Percentiles rank a stretch among this genome's conserved stretches.
phyloP scores from a whole-genome alignment of 2,329 filamentous ascomycete genomes.

The Colletotrichum sp. region DNA sequence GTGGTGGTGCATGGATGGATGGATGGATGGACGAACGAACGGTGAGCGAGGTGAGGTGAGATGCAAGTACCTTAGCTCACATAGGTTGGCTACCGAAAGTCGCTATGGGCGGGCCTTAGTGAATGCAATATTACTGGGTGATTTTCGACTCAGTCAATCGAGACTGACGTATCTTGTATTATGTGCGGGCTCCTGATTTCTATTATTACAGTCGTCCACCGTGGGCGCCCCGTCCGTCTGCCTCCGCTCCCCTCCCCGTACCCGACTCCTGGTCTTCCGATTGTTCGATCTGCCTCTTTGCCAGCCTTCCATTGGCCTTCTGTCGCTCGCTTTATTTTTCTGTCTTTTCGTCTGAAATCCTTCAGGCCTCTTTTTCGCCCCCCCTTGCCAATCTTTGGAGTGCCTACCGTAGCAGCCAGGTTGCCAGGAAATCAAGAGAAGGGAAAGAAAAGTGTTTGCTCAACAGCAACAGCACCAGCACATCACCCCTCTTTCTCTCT shows the following conservation, averaged over 20 bases:
- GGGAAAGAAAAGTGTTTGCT: not conserved
- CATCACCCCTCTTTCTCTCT: not conserved
- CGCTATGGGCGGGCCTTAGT: not conserved
- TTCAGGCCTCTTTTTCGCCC: not conserved
- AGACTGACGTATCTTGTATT: slow-evolving; percentile 11
- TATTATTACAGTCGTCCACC: slow-evolving; percentile 13
- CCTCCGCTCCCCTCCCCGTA: not conserved
- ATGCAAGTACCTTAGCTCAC: not conserved
- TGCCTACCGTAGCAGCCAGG: not conserved
- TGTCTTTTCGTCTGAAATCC: not conserved
- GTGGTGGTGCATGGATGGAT: not conserved
- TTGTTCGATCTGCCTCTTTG: not conserved
- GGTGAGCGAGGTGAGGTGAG: not conserved
- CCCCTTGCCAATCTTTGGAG: not conserved
- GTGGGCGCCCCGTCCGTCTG: not conserved
- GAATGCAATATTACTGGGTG: not conserved
- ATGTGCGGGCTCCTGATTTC: not conserved
- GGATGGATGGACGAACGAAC: not conserved
- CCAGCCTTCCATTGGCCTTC: not conserved
- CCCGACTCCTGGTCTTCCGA: not conserved
- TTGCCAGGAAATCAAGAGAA: not conserved
- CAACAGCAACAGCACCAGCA: not conserved
- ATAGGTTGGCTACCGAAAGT: not conserved
- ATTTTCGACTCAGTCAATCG: not conserved
- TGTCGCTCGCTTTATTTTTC: not conserved